These are phyloP conservation scores for Alectoria sarmentosa DNA, from an alignment of 495 filamentous ascomycete species.

Conservation along the genomic window DNA sequence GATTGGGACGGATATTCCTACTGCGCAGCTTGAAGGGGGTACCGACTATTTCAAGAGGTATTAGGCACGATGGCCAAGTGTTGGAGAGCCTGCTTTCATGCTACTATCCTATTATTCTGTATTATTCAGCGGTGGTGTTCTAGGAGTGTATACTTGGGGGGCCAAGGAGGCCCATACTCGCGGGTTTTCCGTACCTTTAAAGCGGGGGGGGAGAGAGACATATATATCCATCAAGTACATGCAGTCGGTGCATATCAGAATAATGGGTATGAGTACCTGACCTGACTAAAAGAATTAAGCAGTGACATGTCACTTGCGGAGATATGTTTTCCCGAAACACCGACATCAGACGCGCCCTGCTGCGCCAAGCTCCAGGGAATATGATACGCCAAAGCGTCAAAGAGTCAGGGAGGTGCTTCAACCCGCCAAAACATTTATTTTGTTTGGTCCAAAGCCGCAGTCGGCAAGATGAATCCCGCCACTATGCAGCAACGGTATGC, in stretches of 20 bases:
- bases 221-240: neutral
- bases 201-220: neutral
- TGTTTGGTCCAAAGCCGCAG: slow-evolving; percentile 9
- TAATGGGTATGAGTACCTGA: neutral
- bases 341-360: neutral
- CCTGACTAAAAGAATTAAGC: too few relatives aligned
- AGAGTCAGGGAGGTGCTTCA: slow-evolving; percentile 10
- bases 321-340: neutral
- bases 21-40: slow-evolving; percentile 28
- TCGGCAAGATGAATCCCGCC: slow-evolving; percentile 21
- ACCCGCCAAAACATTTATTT: slow-evolving; percentile 4
- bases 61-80: neutral
- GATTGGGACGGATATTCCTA: slow-evolving; percentile 39
- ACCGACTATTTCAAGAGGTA: slow-evolving; percentile 28
- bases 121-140: slow-evolving; percentile 25
- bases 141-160: slow-evolving; percentile 8
- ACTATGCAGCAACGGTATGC: slow-evolving; percentile 22
- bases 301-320: too few relatives aligned
- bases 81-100: neutral
- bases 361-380: neutral
- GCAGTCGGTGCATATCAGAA: neutral
- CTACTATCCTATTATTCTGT: neutral
- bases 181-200: neutral
- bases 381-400: slow-evolving; percentile 15
- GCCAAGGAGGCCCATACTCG: neutral